Conservation (phyloP, 2,329 filamentous ascomycete species). For the Cladosporium phlei region DNA sequence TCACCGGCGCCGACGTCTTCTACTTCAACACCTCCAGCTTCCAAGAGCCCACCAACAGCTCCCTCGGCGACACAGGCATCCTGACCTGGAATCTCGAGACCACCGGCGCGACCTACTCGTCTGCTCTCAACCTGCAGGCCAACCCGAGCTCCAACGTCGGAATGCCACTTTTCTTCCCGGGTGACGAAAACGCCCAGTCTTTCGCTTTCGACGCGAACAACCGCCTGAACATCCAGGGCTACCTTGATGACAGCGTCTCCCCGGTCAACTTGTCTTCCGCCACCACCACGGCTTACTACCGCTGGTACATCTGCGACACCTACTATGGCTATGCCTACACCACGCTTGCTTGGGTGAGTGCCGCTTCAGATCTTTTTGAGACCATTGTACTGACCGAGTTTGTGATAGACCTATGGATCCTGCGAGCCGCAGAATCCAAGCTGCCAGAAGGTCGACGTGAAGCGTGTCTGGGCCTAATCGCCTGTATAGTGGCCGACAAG, state of each 20-base stretch:
- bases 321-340: conserved; percentile 39
- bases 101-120: conserved; percentile 26
- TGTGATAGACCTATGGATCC: conserved; percentile 29
- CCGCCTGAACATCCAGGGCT: conserved; percentile 37
- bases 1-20: conserved; percentile 13
- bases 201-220: conserved; percentile 40
- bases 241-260: conserved; percentile 36
- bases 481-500: no score
- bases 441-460: conserved; percentile 41
- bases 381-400: neutral
- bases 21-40: conserved; percentile 21
- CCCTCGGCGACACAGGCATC: conserved; percentile 33
- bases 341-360: conserved; percentile 38
- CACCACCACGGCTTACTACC: conserved; percentile 29
- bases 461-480: conserved; percentile 4
- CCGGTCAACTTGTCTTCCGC: conserved; percentile 31
- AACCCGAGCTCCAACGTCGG: conserved; percentile 40
- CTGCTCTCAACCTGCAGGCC: conserved; percentile 14
- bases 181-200: conserved; percentile 19
- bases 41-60: conserved; percentile 16
- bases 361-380: neutral
- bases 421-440: conserved; percentile 42
- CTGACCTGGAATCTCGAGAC: conserved; percentile 27
- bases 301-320: conserved; percentile 45
- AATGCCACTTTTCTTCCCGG: conserved; percentile 38